A percentile compares a stretch with the other conserved stretches of the same genome.
Conservation (phyloP, 2,329 filamentous ascomycete species). For the Trichothecium sympodiale region DNA sequence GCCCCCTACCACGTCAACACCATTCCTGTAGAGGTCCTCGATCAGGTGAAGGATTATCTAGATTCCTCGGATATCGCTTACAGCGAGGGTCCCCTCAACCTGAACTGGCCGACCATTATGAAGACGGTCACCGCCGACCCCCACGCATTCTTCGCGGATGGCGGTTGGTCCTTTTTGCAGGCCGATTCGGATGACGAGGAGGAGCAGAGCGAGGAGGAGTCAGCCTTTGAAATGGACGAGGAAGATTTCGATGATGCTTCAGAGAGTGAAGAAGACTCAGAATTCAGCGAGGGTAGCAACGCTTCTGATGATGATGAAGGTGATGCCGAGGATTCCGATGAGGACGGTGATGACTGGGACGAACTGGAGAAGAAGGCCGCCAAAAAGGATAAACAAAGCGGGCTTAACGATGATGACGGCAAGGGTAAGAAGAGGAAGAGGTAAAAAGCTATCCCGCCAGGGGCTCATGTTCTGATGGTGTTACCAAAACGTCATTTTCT, state of each 20-base stretch:
- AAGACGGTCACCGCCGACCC: slow-evolving; percentile 94
- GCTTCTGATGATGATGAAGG: slow-evolving; percentile 69
- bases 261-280: slow-evolving; percentile 73
- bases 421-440: slow-evolving; percentile 53
- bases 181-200: slow-evolving; percentile 81
- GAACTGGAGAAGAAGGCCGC: slow-evolving; percentile 85
- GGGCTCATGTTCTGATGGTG: slow-evolving; percentile 1
- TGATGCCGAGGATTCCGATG: slow-evolving; percentile 55
- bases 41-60: slow-evolving; percentile 95
- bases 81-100: slow-evolving; percentile 87
- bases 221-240: slow-evolving; percentile 82
- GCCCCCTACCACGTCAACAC: slow-evolving; percentile 92
- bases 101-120: slow-evolving; percentile 99
- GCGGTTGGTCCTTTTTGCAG: slow-evolving; percentile 88
- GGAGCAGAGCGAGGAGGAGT: slow-evolving; percentile 79
- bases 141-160: slow-evolving; percentile 89
- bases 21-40: slow-evolving; percentile 88
- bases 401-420: slow-evolving; percentile 43
- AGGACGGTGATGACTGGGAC: slow-evolving; percentile 86
- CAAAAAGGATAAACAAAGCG: slow-evolving; percentile 63
- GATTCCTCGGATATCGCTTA: slow-evolving; percentile 92
- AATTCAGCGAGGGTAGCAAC: slow-evolving; percentile 77
- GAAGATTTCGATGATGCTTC: slow-evolving; percentile 75
- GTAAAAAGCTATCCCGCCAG: slow-evolving; percentile 10
- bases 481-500: too few species aligned